Conservation (phyloP, 2,329 filamentous ascomycete species). For the Cytospora schulzeri region DNA sequence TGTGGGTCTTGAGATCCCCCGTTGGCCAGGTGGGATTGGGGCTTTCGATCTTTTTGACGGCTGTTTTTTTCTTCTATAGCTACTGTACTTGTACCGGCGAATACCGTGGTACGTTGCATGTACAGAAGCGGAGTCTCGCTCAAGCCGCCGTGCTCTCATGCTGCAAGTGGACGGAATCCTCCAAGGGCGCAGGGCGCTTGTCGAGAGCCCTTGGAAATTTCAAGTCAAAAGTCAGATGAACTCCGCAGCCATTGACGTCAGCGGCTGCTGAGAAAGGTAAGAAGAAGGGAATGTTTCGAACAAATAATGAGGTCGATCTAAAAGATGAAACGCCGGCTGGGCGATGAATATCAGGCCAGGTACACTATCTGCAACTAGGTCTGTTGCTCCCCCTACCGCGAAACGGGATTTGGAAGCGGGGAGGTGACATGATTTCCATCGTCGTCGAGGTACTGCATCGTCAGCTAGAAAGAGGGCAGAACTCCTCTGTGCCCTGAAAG, state of each 20-base stretch:
- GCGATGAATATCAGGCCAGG: too few species aligned
- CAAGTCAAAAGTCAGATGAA: not conserved
- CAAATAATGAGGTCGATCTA: not conserved
- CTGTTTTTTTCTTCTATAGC: not conserved
- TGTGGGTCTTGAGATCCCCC: conserved; percentile 1
- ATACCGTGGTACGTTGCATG: not conserved
- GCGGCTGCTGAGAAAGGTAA: not conserved
- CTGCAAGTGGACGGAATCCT: not conserved
- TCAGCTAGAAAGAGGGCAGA: not conserved
- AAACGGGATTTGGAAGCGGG: not conserved
- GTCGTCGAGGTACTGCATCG: not conserved
- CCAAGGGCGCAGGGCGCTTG: not conserved
- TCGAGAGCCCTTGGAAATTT: not conserved
- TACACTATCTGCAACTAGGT: not conserved
- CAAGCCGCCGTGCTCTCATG: not conserved
- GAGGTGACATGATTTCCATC: not conserved
- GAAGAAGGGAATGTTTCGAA: not conserved
- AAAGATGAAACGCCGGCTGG: not conserved
- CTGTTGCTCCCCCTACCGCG: not conserved
- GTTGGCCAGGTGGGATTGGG: conserved; percentile 13
- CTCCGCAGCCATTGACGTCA: conserved; percentile 6
- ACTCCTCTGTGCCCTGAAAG: not conserved
- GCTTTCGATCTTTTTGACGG: conserved; percentile 16
- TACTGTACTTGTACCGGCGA: conserved; percentile 1
- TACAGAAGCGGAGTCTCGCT: not conserved